Conservation (phyloP, 2,329 filamentous ascomycete genomes). For the Apiospora saccharicola region DNA sequence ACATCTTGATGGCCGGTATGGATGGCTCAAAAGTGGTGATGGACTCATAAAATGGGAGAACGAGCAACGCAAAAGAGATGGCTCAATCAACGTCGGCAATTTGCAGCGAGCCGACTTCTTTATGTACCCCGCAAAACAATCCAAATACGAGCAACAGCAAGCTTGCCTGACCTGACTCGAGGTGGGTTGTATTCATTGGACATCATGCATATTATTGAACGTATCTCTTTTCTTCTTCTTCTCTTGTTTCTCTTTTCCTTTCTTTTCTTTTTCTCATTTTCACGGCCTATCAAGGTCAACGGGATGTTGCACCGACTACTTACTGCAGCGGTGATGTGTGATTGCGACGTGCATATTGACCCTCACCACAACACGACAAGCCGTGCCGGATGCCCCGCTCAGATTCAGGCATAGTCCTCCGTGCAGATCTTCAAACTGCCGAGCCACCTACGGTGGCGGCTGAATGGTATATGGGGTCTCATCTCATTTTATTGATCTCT, state of each 20-base stretch:
- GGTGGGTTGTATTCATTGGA: neutral
- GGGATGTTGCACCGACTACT: neutral
- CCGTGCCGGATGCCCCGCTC: conserved; percentile 5
- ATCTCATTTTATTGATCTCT: neutral
- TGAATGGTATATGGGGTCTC: neutral
- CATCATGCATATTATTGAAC: neutral
- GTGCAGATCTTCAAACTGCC: neutral
- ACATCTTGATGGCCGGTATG: neutral
- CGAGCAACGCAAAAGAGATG: neutral
- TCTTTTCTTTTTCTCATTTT: neutral
- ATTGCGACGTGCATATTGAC: neutral
- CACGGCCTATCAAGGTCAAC: neutral
- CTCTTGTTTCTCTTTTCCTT: no score
- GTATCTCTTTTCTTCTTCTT: neutral
- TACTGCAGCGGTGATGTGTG: neutral
- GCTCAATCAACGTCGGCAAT: neutral
- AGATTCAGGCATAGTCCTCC: neutral
- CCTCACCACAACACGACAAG: conserved; percentile 2
- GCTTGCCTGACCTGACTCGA: neutral
- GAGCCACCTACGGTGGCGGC: conserved; percentile 3
- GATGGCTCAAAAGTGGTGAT: neutral
- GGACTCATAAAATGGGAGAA: neutral
- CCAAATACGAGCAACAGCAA: neutral
- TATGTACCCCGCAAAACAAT: neutral
- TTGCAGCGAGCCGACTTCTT: neutral